phyloP scores from a whole-genome alignment of 2,329 filamentous ascomycete genomes.

The Hymenoscyphus linearis region DNA sequence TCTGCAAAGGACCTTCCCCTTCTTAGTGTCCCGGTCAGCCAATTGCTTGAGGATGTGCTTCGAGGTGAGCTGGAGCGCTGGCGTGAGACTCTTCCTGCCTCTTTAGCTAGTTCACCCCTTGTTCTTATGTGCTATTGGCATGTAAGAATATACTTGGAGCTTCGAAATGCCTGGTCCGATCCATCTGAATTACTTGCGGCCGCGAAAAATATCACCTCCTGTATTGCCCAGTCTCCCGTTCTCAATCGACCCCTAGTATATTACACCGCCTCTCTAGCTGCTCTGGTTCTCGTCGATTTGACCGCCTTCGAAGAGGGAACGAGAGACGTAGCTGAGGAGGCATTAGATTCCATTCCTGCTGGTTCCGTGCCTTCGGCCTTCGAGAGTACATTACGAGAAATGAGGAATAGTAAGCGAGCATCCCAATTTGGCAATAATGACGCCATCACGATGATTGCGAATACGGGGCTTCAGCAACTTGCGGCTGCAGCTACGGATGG shows the following conservation, averaged over 20 bases:
- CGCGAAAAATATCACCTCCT: constrained; percentile 51
- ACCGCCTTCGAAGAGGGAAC: constrained; percentile 46
- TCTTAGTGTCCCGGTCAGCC: constrained; percentile 36
- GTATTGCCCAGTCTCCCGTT: constrained; percentile 50
- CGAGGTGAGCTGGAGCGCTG: constrained; percentile 60
- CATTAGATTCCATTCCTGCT: constrained; percentile 51
- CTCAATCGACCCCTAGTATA: constrained; percentile 60
- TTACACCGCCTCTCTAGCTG: constrained; percentile 57
- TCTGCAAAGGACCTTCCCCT: constrained; percentile 40
- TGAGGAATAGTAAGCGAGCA: constrained; percentile 35
- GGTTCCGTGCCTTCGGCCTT: constrained; percentile 46
- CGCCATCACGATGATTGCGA: constrained; percentile 16
- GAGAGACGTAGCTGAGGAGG: constrained; percentile 50
- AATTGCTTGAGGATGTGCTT: constrained; percentile 45
- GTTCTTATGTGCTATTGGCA: constrained; percentile 68
- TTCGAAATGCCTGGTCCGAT: constrained; percentile 51
- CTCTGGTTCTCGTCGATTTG: constrained; percentile 57
- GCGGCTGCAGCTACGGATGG: too few species aligned
- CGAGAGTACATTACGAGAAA: constrained; percentile 50
- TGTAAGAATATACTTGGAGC: constrained; percentile 57
- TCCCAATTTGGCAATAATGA: constrained; percentile 16
- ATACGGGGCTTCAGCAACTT: constrained; percentile 44
- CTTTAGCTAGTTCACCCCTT: constrained; percentile 46
- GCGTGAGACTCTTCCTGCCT: constrained; percentile 56
- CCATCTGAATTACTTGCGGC: constrained; percentile 55